Evolutionary conservation across 768 basidiomycete species (phyloP).

Genomic region (Tephrocybe sp.): DNA sequence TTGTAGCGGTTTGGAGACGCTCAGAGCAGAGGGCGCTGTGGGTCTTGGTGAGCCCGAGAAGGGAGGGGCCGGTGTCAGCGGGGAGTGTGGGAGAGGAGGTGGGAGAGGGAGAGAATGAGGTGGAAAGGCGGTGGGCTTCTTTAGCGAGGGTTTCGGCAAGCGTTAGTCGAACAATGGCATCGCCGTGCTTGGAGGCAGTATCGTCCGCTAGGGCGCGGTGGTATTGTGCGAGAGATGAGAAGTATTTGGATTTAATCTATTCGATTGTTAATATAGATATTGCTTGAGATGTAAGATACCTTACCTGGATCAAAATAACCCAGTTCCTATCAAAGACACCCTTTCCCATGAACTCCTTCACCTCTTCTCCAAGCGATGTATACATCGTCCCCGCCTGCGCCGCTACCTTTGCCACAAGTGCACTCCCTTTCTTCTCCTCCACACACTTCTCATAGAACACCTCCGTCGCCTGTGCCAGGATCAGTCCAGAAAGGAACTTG

Average conservation of each 20-base stretch:
- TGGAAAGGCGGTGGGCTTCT: conserved; percentile 72
- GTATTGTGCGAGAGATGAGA: conserved; percentile 83
- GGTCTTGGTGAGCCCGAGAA: conserved; percentile 81
- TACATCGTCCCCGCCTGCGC: conserved; percentile 85
- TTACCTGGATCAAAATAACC: conserved; percentile 82
- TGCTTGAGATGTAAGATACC: conserved; percentile 12
- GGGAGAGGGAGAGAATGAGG: conserved; percentile 71
- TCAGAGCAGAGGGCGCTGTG: conserved; percentile 79
- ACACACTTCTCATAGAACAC: conserved; percentile 94
- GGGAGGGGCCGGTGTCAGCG: conserved; percentile 77
- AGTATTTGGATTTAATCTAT: conserved; percentile 91
- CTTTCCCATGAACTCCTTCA: conserved; percentile 96
- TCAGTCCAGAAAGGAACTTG: conserved; percentile 87
- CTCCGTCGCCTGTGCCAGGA: conserved; percentile 92
- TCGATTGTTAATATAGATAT: background rate
- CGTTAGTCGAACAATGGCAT: conserved; percentile 76
- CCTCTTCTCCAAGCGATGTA: conserved; percentile 79
- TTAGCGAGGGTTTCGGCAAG: conserved; percentile 80
- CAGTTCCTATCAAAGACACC: conserved; percentile 95
- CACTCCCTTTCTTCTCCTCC: conserved; percentile 86
- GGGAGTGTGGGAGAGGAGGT: conserved; percentile 79
- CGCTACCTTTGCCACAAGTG: conserved; percentile 81
- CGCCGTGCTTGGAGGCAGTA: conserved; percentile 79
- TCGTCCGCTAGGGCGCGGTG: conserved; percentile 81
- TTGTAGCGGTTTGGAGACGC: conserved; percentile 68